These are phyloP conservation scores for Daldinia concentrica DNA, from an alignment of 495 filamentous ascomycete species.

Conservation along the genomic window DNA sequence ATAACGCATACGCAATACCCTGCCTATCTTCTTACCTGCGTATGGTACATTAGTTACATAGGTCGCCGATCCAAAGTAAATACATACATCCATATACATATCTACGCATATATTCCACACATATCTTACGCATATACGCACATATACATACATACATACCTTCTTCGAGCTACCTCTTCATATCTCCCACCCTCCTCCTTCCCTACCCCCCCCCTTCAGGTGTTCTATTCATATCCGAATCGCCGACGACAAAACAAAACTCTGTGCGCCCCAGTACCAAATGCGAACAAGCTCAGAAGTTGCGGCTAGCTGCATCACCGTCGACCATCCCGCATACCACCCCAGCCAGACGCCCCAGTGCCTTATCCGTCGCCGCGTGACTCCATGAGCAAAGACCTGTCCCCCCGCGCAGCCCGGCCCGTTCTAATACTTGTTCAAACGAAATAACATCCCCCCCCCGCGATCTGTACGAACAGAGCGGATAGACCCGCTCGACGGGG, in stretches of 20 bases:
- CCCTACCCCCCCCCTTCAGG: conserved; percentile 22
- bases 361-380: conserved; percentile 60
- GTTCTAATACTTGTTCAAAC: conserved; percentile 46
- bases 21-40: conserved; percentile 20
- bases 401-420: conserved; percentile 47
- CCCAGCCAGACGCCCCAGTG: conserved; percentile 51
- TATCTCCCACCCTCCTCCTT: background rate
- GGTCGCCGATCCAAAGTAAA: conserved; percentile 44
- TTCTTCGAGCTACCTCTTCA: conserved; percentile 9
- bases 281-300: conserved; percentile 51
- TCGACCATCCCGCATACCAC: conserved; percentile 52
- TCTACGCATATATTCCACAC: conserved; percentile 13
- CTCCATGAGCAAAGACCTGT: conserved; percentile 49
- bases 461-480: conserved; percentile 48
- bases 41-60: conserved; percentile 37
- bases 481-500: conserved; percentile 44
- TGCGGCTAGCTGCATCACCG: conserved; percentile 50
- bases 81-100: conserved; percentile 19
- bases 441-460: conserved; percentile 46
- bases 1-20: conserved; percentile 30
- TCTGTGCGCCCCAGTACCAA: conserved; percentile 44
- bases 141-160: conserved; percentile 12
- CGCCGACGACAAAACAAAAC: conserved; percentile 44
- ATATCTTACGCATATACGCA: conserved; percentile 11
- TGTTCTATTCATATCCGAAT: conserved; percentile 45